Percentiles rank a stretch among this genome's conserved stretches.
phyloP scores from a whole-genome alignment of 257 asterid species.

The Solanum sitiens region DNA sequence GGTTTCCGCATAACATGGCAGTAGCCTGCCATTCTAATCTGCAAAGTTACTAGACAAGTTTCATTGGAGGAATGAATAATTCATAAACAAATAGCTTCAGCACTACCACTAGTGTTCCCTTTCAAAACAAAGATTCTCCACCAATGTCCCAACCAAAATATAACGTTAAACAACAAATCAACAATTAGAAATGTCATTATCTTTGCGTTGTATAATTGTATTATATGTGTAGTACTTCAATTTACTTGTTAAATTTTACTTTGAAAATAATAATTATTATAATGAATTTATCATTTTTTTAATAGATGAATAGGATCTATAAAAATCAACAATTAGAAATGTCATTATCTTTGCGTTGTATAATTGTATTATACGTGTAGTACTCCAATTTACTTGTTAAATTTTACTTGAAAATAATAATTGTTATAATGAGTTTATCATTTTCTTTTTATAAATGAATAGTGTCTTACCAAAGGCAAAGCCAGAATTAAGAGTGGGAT shows the following conservation, averaged over 20 bases:
- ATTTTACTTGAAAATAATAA: neutral
- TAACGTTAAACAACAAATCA: neutral
- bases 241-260: no score
- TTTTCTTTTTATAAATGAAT: no score
- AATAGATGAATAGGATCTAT: no score
- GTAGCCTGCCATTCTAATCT: conserved; percentile 11
- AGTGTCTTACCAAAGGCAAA: no score
- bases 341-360: neutral
- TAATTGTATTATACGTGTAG: neutral
- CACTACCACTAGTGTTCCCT: no score
- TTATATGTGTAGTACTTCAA: neutral
- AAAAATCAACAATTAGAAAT: neutral
- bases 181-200: neutral
- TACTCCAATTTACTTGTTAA: neutral
- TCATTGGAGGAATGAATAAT: neutral
- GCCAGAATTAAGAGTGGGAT: no score
- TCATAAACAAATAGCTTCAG: neutral
- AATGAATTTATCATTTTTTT: no score
- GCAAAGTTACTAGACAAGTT: neutral
- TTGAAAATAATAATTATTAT: no score
- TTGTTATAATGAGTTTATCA: no score
- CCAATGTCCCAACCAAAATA: neutral
- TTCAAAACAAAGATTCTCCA: neutral
- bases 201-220: neutral
- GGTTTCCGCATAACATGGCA: conserved; percentile 12